Evolutionary conservation across 495 filamentous ascomycete genomes (phyloP).

Genomic region (Aspergillus mulundensis): DNA sequence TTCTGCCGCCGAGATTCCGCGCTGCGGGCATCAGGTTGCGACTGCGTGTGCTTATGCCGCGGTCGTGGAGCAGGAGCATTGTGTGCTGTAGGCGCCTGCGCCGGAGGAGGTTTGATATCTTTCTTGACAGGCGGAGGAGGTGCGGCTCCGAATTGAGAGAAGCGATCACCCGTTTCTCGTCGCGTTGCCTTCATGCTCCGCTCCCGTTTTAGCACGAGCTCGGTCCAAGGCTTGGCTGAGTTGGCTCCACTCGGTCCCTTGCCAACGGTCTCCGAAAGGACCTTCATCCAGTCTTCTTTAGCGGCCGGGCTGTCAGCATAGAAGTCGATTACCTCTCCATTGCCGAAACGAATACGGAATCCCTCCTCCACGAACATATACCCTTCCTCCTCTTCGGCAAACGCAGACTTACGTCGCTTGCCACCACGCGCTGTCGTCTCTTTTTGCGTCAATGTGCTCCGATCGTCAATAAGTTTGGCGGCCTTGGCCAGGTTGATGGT

Average conservation of each 20-base stretch:
- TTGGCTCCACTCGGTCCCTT: constrained; percentile 50
- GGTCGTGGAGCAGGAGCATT: constrained; percentile 26
- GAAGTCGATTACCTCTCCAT: constrained; percentile 97
- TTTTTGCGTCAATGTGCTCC: constrained; percentile 73
- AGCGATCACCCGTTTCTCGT: constrained; percentile 29
- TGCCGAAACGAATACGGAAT: constrained; percentile 95
- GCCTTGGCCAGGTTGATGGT: constrained; percentile 97
- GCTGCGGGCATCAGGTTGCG: constrained; percentile 39
- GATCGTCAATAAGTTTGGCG: constrained; percentile 88
- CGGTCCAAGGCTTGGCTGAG: constrained; percentile 67
- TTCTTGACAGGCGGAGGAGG: constrained; percentile 26
- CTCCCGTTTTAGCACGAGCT: constrained; percentile 65
- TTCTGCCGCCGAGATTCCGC: constrained; percentile 41
- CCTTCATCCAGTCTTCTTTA: constrained; percentile 93
- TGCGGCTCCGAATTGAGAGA: constrained; percentile 14
- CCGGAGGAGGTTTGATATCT: constrained; percentile 25
- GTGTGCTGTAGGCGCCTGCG: constrained; percentile 26
- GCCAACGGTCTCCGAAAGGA: constrained; percentile 79
- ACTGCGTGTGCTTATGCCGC: constrained; percentile 42
- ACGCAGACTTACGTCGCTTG: constrained; percentile 83
- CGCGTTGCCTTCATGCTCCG: constrained; percentile 30
- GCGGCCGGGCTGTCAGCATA: constrained; percentile 83
- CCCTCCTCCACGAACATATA: constrained; percentile 99
- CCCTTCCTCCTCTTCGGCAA: constrained; percentile 96
- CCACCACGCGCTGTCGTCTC: constrained; percentile 70